Conservation (phyloP, 768 basidiomycete genomes). For the Rhizopogon vulgaris region DNA sequence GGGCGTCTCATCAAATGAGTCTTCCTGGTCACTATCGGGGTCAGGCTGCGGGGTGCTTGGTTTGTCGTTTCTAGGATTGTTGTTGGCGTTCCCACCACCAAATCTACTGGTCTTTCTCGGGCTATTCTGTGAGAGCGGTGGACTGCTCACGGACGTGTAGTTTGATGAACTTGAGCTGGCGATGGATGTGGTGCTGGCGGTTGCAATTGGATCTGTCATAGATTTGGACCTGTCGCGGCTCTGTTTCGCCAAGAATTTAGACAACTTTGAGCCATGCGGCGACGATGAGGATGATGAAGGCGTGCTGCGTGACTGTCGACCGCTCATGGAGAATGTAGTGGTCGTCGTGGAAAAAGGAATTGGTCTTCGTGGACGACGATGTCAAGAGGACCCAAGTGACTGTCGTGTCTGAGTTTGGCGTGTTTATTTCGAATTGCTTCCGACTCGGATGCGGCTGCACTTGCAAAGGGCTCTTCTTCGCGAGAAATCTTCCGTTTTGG, state of each 20-base stretch:
- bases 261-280: conserved; percentile 46
- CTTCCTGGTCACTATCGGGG: conserved; percentile 28
- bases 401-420: conserved; percentile 13
- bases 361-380: conserved; percentile 13
- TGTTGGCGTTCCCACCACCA: conserved; percentile 16
- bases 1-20: conserved; percentile 44
- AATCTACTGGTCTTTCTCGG: conserved; percentile 31
- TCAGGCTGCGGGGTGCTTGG: conserved; percentile 8
- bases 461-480: not conserved
- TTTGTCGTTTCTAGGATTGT: conserved; percentile 15
- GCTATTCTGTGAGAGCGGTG: conserved; percentile 22
- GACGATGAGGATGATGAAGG: conserved; percentile 35
- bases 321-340: conserved; percentile 33
- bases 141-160: conserved; percentile 23
- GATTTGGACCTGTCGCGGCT: conserved; percentile 57
- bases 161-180: conserved; percentile 38
- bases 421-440: conserved; percentile 8
- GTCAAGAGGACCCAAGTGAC: not conserved
- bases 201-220: conserved; percentile 32
- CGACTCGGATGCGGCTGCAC: not conserved
- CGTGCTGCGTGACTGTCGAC: conserved; percentile 38
- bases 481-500: not conserved
- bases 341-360: conserved; percentile 5
- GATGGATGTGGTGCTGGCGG: conserved; percentile 29
- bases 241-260: conserved; percentile 65